These are phyloP conservation scores for Sclerotinia spermophila DNA, from an alignment of 2,329 filamentous ascomycete species.

Conservation along the genomic window DNA sequence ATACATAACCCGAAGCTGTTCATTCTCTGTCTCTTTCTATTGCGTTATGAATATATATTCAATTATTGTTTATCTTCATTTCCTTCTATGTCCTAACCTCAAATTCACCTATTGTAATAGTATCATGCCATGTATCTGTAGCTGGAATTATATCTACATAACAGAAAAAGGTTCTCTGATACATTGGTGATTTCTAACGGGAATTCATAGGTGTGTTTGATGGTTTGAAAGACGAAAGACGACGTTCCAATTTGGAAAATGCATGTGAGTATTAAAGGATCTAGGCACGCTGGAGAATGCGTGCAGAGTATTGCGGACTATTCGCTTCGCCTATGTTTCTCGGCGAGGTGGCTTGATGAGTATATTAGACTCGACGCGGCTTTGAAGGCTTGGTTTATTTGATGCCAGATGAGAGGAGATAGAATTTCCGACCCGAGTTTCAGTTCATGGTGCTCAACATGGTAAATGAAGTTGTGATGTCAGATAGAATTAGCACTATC, in stretches of 20 bases:
- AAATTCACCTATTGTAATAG: neutral
- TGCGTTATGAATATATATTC: neutral
- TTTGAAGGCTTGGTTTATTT: neutral
- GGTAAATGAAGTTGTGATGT: neutral
- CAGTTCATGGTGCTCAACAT: neutral
- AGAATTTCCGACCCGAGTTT: neutral
- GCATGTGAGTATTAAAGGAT: neutral
- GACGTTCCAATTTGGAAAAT: neutral
- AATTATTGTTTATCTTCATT: neutral
- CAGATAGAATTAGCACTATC: neutral
- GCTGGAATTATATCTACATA: neutral
- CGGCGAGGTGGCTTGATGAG: neutral
- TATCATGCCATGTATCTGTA: neutral
- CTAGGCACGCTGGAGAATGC: neutral
- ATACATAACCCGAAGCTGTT: too few relatives aligned
- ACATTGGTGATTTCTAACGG: neutral
- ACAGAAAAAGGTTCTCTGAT: neutral
- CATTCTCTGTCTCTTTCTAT: neutral
- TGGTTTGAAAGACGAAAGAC: neutral
- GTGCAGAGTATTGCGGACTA: neutral
- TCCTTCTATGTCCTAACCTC: neutral
- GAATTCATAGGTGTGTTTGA: neutral
- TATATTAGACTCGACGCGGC: neutral
- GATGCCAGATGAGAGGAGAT: neutral
- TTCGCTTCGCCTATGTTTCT: neutral